phyloP scores from a whole-genome alignment of 2,329 filamentous ascomycete species.

The Diaporthe velutina region DNA sequence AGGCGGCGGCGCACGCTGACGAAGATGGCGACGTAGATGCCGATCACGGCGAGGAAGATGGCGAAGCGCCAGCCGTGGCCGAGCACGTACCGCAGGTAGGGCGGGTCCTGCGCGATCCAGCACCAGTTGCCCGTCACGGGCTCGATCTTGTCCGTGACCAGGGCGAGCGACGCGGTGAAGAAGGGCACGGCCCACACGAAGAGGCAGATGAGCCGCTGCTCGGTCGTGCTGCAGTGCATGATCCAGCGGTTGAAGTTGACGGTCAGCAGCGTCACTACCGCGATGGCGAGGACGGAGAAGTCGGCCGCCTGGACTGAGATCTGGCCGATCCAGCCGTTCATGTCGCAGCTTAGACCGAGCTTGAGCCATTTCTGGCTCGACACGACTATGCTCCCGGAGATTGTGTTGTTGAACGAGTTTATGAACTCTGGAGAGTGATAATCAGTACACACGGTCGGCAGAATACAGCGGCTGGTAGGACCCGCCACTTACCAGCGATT shows the following conservation, averaged over 20 bases:
- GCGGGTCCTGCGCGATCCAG: conserved; percentile 36
- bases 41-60: conserved; percentile 31
- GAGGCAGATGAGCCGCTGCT: conserved; percentile 33
- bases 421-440: conserved; percentile 25
- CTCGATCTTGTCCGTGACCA: conserved; percentile 32
- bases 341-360: conserved; percentile 12
- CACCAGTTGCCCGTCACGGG: conserved; percentile 38
- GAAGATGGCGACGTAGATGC: conserved; percentile 30
- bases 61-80: conserved; percentile 37
- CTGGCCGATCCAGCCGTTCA: conserved; percentile 38
- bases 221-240: conserved; percentile 18
- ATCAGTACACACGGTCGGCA: background rate
- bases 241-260: conserved; percentile 32
- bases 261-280: conserved; percentile 32
- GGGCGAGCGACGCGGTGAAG: conserved; percentile 33
- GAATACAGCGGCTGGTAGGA: background rate
- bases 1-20: conserved; percentile 34
- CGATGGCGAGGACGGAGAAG: conserved; percentile 39
- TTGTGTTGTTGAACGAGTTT: conserved; percentile 36
- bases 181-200: conserved; percentile 35
- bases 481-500: conserved; percentile 21
- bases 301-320: conserved; percentile 38
- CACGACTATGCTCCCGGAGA: conserved; percentile 33
- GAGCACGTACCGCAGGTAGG: conserved; percentile 35
- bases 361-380: conserved; percentile 6